Percentiles rank a stretch among this genome's conserved stretches.
phyloP scores from a whole-genome alignment of 2,329 filamentous ascomycete genomes.

The Penicillium sp. region DNA sequence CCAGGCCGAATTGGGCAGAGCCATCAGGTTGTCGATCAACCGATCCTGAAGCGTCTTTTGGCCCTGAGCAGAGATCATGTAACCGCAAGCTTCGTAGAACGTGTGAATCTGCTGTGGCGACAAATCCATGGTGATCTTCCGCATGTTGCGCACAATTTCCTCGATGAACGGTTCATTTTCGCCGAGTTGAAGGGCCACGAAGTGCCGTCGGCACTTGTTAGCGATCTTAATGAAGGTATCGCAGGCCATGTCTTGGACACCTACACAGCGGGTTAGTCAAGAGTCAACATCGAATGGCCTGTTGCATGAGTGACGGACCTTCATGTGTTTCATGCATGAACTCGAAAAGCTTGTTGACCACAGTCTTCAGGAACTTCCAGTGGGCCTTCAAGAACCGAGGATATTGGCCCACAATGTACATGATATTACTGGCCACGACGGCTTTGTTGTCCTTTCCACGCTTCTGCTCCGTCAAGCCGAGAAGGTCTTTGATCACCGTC shows the following conservation, averaged over 20 bases:
- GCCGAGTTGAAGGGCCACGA: slow-evolving; percentile 90
- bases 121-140: slow-evolving; percentile 91
- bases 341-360: slow-evolving; percentile 98
- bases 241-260: slow-evolving; percentile 99
- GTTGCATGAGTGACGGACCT: slow-evolving; percentile 50
- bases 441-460: slow-evolving; percentile 99
- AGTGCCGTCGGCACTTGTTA: slow-evolving; percentile 94
- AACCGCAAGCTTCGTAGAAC: slow-evolving; percentile 97
- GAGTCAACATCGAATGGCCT: not conserved
- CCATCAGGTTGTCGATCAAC: slow-evolving; percentile 87
- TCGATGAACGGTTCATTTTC: slow-evolving; percentile 97
- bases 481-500: slow-evolving; percentile 95
- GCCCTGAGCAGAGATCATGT: slow-evolving; percentile 97
- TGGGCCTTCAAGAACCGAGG: slow-evolving; percentile 97
- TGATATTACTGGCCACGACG: slow-evolving; percentile 97
- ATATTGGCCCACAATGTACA: slow-evolving; percentile 99
- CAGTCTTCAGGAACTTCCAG: slow-evolving; percentile 99
- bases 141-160: slow-evolving; percentile 92
- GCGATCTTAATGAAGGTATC: slow-evolving; percentile 99
- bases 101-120: slow-evolving; percentile 97
- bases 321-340: slow-evolving; percentile 99
- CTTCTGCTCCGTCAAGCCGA: slow-evolving; percentile 98
- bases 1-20: slow-evolving; percentile 88
- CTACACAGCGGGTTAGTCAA: slow-evolving; percentile 44
- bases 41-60: slow-evolving; percentile 92